phyloP scores from a whole-genome alignment of 208 protist genomes.

The Leishmania tropica region DNA sequence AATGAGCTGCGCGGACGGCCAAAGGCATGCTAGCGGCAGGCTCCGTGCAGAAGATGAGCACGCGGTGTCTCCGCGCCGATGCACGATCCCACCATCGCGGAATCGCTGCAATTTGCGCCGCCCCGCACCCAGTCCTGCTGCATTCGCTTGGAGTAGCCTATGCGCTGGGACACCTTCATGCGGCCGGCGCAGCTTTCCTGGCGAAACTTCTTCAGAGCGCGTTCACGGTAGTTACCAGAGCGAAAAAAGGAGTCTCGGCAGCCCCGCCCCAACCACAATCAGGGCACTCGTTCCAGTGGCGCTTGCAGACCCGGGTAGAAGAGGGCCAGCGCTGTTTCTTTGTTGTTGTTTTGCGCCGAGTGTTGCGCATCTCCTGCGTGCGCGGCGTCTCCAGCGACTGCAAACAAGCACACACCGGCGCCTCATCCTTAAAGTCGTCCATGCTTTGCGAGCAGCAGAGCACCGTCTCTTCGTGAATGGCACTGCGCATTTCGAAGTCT shows the following conservation, averaged over 20 bases:
- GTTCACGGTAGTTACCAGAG: constrained; percentile 57
- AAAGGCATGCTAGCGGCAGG: constrained; percentile 37
- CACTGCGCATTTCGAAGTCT: constrained; percentile 36
- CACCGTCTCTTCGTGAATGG: constrained; percentile 71
- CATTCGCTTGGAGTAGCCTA: constrained; percentile 40
- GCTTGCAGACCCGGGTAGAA: constrained; percentile 36
- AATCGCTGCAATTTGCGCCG: constrained; percentile 78
- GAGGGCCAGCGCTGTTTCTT: constrained; percentile 28
- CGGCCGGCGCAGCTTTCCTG: constrained; percentile 42
- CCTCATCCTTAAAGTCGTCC: constrained; percentile 43
- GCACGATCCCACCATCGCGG: constrained; percentile 57
- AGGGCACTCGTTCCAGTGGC: constrained; percentile 30
- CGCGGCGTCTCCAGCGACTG: constrained; percentile 62
- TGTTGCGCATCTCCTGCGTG: constrained; percentile 42
- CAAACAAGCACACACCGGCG: constrained; percentile 62
- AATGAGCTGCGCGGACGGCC: constrained; percentile 59
- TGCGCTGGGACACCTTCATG: constrained; percentile 43
- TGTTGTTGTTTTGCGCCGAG: constrained; percentile 25
- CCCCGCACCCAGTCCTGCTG: constrained; percentile 55
- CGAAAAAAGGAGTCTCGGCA: constrained; percentile 63
- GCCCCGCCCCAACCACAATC: constrained; percentile 38
- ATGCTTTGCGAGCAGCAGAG: constrained; percentile 78
- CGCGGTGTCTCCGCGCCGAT: constrained; percentile 52
- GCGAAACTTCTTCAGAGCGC: constrained; percentile 49
- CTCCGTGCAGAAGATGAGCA: constrained; percentile 38